Evolutionary conservation across 129 eudicot species (phyloP), one percentile per base, ranked within the genome.

Genomic region (Helichrysum umbraculigerum): DNA sequence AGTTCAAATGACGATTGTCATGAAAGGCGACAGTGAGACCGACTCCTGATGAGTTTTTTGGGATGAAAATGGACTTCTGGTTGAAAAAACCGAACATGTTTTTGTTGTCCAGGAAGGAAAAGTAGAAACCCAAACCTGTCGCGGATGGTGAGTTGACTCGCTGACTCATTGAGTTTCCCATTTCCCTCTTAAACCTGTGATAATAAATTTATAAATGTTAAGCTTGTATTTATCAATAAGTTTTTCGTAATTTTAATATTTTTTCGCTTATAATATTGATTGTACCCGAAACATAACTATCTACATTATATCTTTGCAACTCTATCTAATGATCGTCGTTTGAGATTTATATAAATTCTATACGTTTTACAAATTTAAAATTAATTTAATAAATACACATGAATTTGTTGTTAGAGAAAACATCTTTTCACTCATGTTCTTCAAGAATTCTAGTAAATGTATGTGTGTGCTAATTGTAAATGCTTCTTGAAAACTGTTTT

Each of bases 151-250:
- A 76, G 70, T 56, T 76, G 44, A 71, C 33, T 32, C 21, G 74
- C 0, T 54, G 78, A 30, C 60, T 72, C 68, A 11, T 11, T 28
- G 78, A 65, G 74, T 79, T 79, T 0, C 78, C 62, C 83, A 79
- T 79, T 73, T 16, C 22, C 2, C 30, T 64, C 20, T 7, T 37
- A 7, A 35, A 21, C 68, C 73, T 79, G 68, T 19, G 47, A 35
- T 34, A 37, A 25, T 16, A 5, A 22, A 41, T 9, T 5, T 34
- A 1, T 60, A 9, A 39, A 20, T 22, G 22, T 60, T 25, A 60
- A 21, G 22, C 0, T 4, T 2, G 1, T 60, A 59, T 20, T 60
- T 59, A 52, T 42, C 52, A 12, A 44, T 44, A 44, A 4, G 4
- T 44, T 11, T 44, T 11, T 39, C 3, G 2, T 8, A 39, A 39